These are phyloP conservation scores for Xylariaceae sp. DNA, from an alignment of 2,329 filamentous ascomycete species.

Conservation along the genomic window DNA sequence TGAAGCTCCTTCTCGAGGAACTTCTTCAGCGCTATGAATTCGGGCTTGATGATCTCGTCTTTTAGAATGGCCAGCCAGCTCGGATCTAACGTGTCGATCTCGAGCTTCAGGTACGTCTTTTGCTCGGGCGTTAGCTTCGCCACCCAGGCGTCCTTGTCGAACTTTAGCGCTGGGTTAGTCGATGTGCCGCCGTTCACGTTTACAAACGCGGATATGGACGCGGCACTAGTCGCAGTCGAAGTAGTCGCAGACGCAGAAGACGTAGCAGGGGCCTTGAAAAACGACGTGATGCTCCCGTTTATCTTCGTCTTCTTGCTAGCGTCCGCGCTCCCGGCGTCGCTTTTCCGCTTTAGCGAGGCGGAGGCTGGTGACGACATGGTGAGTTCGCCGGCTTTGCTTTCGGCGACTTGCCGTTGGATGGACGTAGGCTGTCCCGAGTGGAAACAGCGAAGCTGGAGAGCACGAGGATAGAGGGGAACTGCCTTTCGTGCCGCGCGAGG, in stretches of 20 bases:
- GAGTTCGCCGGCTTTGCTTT: background rate
- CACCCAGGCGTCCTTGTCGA: constrained; percentile 91
- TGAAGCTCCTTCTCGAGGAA: constrained; percentile 78
- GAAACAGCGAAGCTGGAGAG: too few relatives aligned
- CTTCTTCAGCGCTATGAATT: constrained; percentile 82
- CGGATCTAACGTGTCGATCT: constrained; percentile 87
- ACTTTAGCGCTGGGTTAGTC: constrained; percentile 46
- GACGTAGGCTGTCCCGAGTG: too few relatives aligned
- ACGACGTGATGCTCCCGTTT: constrained; percentile 79
- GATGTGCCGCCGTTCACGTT: background rate
- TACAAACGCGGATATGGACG: constrained; percentile 14
- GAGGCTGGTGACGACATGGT: constrained; percentile 43
- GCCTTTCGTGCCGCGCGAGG: too few relatives aligned
- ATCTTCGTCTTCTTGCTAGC: constrained; percentile 70
- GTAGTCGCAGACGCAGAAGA: constrained; percentile 19
- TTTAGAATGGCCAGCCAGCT: constrained; percentile 89
- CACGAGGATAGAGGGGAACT: too few relatives aligned
- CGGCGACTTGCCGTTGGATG: background rate
- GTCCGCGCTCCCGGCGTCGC: constrained; percentile 45
- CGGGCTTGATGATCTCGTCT: constrained; percentile 72
- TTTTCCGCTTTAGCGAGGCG: constrained; percentile 61
- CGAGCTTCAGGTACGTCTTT: constrained; percentile 73
- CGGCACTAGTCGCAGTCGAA: constrained; percentile 26
- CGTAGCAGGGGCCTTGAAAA: constrained; percentile 71
- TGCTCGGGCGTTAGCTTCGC: constrained; percentile 74